Percentiles rank a stretch among this genome's conserved stretches.
Evolutionary conservation across 225 moss, liverwort and hornwort genomes (phyloP).

Genomic region (Sphagnum contortum): DNA sequence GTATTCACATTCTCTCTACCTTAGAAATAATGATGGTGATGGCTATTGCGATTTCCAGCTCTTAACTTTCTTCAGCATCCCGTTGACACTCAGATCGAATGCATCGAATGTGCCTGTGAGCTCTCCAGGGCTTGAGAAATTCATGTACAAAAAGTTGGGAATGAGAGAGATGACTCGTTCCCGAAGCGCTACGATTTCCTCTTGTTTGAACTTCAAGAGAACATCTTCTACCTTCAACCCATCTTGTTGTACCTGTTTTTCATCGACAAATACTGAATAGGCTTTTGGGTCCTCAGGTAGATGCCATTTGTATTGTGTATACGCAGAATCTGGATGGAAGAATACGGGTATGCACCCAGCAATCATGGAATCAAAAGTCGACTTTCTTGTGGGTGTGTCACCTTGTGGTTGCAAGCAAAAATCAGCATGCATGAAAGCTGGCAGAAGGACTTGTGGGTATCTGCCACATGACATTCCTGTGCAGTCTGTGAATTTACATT

Average conservation of each 20-base stretch:
- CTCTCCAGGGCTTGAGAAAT: slow-evolving; percentile 17
- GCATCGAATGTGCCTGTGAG: slow-evolving; percentile 30
- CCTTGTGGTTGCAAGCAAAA: slow-evolving; percentile 85
- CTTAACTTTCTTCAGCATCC: no score
- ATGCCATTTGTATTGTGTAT: slow-evolving; percentile 76
- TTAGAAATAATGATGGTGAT: no score
- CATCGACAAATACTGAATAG: slow-evolving; percentile 63
- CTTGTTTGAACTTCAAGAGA: slow-evolving; percentile 23
- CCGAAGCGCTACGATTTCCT: slow-evolving; percentile 44
- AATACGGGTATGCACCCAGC: slow-evolving; percentile 81
- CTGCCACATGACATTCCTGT: slow-evolving; percentile 55
- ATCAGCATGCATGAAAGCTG: slow-evolving; percentile 47
- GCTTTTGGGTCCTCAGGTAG: slow-evolving; percentile 41
- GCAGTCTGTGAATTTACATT: slow-evolving; percentile 58
- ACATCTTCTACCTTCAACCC: slow-evolving; percentile 45
- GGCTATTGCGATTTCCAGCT: no score
- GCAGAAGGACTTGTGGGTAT: slow-evolving; percentile 69
- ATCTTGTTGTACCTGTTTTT: slow-evolving; percentile 24
- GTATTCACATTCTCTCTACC: no score
- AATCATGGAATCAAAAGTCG: slow-evolving; percentile 78
- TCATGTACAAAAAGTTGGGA: slow-evolving; percentile 56
- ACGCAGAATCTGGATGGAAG: slow-evolving; percentile 53
- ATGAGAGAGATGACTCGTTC: slow-evolving; percentile 59
- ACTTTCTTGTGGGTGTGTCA: slow-evolving; percentile 71
- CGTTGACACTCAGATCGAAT: slow-evolving; percentile 24